Evolutionary conservation across 306 rosid genomes (phyloP).

Genomic region (Citrullus colocynthis): DNA sequence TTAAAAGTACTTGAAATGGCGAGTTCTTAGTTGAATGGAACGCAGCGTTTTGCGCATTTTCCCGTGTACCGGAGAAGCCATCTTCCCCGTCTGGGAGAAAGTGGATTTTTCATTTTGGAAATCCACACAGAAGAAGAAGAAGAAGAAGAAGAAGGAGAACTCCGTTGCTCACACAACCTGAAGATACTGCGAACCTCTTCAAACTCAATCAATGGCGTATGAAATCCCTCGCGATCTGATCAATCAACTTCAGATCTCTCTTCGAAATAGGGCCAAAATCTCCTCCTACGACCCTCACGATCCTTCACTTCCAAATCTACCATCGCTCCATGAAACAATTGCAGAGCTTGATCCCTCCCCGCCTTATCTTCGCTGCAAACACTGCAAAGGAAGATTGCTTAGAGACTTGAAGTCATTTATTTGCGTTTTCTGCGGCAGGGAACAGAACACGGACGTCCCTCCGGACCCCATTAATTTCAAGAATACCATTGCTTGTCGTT

Average conservation of each 20-base stretch:
- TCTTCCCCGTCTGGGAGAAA: neutral
- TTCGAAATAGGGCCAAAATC: conserved; percentile 48
- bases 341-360: conserved; percentile 70
- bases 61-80: neutral
- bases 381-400: conserved; percentile 64
- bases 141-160: too few species aligned
- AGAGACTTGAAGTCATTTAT: conserved; percentile 45
- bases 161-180: neutral
- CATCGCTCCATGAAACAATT: conserved; percentile 46
- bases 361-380: conserved; percentile 60
- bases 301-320: conserved; percentile 37
- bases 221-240: conserved; percentile 64
- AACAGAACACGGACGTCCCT: conserved; percentile 40
- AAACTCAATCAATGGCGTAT: conserved; percentile 43
- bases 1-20: neutral
- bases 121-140: neutral
- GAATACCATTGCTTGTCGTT: conserved; percentile 49
- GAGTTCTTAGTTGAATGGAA: neutral
- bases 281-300: conserved; percentile 57
- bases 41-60: neutral
- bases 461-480: conserved; percentile 70
- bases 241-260: conserved; percentile 45
- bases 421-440: conserved; percentile 66
- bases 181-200: neutral
- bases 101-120: neutral